Percentiles rank a stretch among this genome's conserved stretches.
These are phyloP conservation scores for Zea mays DNA, from an alignment of 176 grass and related monocot species.

Conservation along the genomic window DNA sequence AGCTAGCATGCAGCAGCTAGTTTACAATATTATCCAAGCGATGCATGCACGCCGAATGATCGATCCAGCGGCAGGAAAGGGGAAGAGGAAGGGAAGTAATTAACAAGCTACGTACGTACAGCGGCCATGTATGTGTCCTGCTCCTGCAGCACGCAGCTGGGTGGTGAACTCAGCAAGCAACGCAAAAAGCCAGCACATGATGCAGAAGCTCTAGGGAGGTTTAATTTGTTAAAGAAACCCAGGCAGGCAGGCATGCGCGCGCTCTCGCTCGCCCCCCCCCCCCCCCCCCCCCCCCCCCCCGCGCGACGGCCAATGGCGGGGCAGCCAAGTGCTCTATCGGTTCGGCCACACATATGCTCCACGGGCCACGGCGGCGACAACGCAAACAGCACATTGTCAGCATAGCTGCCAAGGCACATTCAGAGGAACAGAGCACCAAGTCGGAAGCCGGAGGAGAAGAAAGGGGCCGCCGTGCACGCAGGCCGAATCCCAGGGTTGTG, in stretches of 20 bases:
- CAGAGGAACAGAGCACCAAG: no score
- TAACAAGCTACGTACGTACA: conserved; percentile 20
- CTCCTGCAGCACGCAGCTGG: conserved; percentile 21
- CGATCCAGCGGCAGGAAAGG: neutral
- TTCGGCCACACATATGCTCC: conserved; percentile 50
- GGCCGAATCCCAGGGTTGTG: no score
- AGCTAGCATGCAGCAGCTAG: neutral
- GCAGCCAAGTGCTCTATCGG: conserved; percentile 45
- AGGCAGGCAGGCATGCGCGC: conserved; percentile 7
- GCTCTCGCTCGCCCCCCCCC: no score
- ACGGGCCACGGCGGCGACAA: conserved; percentile 40
- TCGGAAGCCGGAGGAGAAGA: no score
- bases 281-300: no score
- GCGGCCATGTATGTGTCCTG: neutral
- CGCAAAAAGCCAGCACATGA: conserved; percentile 32
- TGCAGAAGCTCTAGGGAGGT: conserved; percentile 30
- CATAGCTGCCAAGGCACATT: no score
- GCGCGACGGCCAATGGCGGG: conserved; percentile 39
- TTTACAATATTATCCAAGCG: conserved; percentile 26
- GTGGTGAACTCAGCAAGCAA: conserved; percentile 43
- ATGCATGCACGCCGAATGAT: conserved; percentile 23
- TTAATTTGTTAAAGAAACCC: conserved; percentile 17
- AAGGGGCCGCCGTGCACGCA: no score
- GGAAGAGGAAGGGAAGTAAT: neutral
- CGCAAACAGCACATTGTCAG: conserved; percentile 29